Conservation (phyloP, 352 stramenopile genomes). For the Phytopythium oedochilum region DNA sequence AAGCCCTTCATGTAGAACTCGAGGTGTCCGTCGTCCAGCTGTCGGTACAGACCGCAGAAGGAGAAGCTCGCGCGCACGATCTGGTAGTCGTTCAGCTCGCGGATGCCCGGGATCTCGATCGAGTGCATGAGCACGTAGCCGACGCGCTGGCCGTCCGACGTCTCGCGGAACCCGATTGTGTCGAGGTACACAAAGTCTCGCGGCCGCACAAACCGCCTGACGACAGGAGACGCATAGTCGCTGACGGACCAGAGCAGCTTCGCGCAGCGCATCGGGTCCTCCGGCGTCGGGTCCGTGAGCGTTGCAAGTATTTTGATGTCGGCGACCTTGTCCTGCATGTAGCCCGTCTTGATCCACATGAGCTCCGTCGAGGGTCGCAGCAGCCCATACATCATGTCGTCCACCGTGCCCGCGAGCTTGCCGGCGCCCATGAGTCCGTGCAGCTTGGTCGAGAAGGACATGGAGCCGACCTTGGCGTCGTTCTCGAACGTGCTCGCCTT, state of each 20-base stretch:
- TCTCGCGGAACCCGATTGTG: conserved; percentile 27
- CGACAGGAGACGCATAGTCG: conserved; percentile 16
- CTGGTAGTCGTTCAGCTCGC: conserved; percentile 25
- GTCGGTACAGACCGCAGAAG: conserved; percentile 25
- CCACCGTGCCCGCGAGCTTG: conserved; percentile 25
- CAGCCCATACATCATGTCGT: conserved; percentile 60
- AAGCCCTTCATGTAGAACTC: conserved; percentile 37
- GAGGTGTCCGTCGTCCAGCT: conserved; percentile 16
- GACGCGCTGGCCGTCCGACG: conserved; percentile 28
- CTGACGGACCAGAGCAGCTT: conserved; percentile 61
- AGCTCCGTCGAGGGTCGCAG: conserved; percentile 39
- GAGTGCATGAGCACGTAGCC: conserved; percentile 54
- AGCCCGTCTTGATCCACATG: conserved; percentile 51
- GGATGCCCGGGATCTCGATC: conserved; percentile 29
- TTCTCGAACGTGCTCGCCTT: conserved; percentile 1
- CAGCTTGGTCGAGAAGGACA: conserved; percentile 27
- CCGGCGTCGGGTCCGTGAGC: conserved; percentile 24
- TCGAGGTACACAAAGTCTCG: conserved; percentile 63
- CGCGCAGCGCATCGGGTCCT: conserved; percentile 46
- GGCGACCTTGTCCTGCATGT: conserved; percentile 40
- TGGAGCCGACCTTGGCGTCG: conserved; percentile 16
- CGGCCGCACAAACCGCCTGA: conserved; percentile 28
- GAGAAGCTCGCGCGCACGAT: conserved; percentile 35
- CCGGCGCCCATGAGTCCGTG: conserved; percentile 24
- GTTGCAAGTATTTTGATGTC: conserved; percentile 39